Evolutionary conservation across 495 filamentous ascomycete species (phyloP).

Genomic region (Saxophila tyrrhenica): DNA sequence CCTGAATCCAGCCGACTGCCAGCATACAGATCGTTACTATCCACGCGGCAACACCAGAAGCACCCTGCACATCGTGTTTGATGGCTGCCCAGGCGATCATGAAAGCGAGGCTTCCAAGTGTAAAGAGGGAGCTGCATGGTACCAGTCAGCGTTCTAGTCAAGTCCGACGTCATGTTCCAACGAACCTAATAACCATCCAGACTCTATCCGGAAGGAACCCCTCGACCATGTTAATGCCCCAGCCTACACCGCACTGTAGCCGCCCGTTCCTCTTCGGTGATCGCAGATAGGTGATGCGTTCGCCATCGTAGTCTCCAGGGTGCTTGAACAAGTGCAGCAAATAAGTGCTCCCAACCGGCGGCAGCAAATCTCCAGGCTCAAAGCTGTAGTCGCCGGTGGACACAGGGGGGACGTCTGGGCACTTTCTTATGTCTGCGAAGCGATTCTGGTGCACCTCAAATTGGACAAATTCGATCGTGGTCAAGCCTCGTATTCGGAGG

Average conservation of each 20-base stretch:
- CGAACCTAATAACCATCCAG: slow-evolving; percentile 19
- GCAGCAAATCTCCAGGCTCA: slow-evolving; percentile 28
- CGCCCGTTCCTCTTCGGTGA: slow-evolving; percentile 21
- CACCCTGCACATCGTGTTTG: slow-evolving; percentile 32
- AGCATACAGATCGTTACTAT: slow-evolving; percentile 24
- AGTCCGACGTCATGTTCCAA: neutral
- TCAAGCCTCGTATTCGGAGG: slow-evolving; percentile 24
- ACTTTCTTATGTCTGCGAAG: slow-evolving; percentile 28
- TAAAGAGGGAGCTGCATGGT: slow-evolving; percentile 19
- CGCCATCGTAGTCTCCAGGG: slow-evolving; percentile 30
- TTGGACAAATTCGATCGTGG: slow-evolving; percentile 30
- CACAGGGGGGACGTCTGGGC: slow-evolving; percentile 25
- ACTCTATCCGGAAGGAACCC: slow-evolving; percentile 29
- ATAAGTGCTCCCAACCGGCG: slow-evolving; percentile 30
- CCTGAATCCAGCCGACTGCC: slow-evolving; percentile 28
- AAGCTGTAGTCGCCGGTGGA: slow-evolving; percentile 26
- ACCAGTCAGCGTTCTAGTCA: neutral
- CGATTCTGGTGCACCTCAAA: slow-evolving; percentile 32
- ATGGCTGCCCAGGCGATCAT: slow-evolving; percentile 27
- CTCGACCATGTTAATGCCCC: slow-evolving; percentile 35
- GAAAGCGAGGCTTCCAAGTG: slow-evolving; percentile 28
- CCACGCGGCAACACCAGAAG: slow-evolving; percentile 33
- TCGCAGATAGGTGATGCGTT: slow-evolving; percentile 24
- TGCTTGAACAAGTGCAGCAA: slow-evolving; percentile 32
- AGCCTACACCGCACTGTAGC: slow-evolving; percentile 27